Percentiles rank a stretch among this genome's conserved stretches.
Evolutionary conservation across 306 rosid genomes (phyloP).

Genomic region (Mimosa pudica): DNA sequence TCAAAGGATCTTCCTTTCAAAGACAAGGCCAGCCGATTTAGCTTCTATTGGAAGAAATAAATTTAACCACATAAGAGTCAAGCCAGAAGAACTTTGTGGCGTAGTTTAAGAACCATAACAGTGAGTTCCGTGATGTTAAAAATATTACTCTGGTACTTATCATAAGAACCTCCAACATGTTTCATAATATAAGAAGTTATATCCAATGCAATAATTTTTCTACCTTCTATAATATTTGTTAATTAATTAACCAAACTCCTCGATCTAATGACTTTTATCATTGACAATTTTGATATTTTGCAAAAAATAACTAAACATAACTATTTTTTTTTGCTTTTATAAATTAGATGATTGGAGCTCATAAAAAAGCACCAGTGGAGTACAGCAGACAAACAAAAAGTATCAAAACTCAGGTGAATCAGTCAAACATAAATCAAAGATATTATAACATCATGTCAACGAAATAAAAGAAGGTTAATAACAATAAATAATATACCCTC

Average conservation of each 20-base stretch:
- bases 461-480: background rate
- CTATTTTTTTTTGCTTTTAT: background rate
- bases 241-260: no score
- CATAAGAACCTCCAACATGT: background rate
- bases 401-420: background rate
- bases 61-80: slow-evolving; percentile 2
- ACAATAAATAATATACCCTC: slow-evolving; percentile 60
- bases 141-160: background rate
- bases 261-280: no score
- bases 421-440: background rate
- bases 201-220: background rate
- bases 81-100: background rate
- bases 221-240: background rate
- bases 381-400: background rate
- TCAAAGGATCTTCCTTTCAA: background rate
- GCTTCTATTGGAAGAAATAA: background rate
- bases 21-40: background rate
- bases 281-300: background rate
- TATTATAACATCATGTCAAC: background rate
- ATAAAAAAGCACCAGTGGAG: background rate
- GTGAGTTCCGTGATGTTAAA: background rate
- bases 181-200: background rate
- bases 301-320: background rate
- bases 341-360: background rate
- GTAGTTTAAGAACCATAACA: background rate